Evolutionary conservation across 306 rosid genomes (phyloP), one percentile per base, ranked within the genome.

Genomic region (Sophora flavescens): DNA sequence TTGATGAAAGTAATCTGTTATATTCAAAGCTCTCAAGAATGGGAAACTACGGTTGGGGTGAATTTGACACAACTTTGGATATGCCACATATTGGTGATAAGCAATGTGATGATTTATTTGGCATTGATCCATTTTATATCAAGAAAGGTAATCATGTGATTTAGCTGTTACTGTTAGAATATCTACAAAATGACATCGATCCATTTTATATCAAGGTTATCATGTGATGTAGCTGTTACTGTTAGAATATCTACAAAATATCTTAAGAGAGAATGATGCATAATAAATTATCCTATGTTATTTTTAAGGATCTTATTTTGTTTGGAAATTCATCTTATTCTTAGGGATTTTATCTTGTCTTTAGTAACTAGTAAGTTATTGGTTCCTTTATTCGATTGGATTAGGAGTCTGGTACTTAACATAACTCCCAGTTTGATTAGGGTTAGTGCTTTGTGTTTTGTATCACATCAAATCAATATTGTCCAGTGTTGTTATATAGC

Each of bases 31-130:
- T 89, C 82, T 82, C 85, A 80, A 83, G 76, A 79, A 78, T 90
- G 84, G 88, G 83, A 70, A 82, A 79, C 81, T 90, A 89, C 74
- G 85, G 96, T 63, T 94, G 98, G 97, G 92, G 89, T 26, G 90
- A 85, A 76, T 74, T 76, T 72, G 84, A 83, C 52, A 56, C 81
- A 17, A 32, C 48, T 63, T 44, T 39, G 45, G 84, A 80, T 57
- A 68, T 73, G 79, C 73, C 84, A 7, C 59, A 66, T 17, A 57
- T 42, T 75, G 88, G 78, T 63, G 80, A 68, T 35, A 77, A 53
- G 83, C 87, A 77, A 15, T 61, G 47, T 61, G 87, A 76, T 81
- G 72, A 79, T 72, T 63, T 81, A 38, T 90, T 95, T 88, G 96
- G 97, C 68, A 81, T 91, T 6, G 63, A 84, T 76, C 95, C 96